Base-by-base conservation (phyloP, 169 alveolate species). In the Plasmodium sp. region DNA sequence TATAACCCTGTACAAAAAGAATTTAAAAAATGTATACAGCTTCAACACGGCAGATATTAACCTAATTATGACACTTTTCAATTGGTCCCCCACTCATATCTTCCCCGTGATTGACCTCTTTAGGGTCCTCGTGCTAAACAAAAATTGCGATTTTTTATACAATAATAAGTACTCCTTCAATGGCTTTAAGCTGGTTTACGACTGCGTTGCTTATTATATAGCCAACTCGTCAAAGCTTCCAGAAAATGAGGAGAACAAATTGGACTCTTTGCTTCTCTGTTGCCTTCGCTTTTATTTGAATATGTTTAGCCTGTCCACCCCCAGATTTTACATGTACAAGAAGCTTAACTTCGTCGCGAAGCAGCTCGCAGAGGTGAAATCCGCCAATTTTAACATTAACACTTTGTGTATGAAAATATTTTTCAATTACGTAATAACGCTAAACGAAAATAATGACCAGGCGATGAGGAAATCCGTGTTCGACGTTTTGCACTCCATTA, bases 21-120 rank as follows among this genome's bases (percentile, higher is more conserved):
- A 74, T 85, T 34, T 85, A 27, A 85, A 67, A 85, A 85, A 74
- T 74, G 3, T 27, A 18, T 85, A 85, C 81, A 51, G 33, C 16
- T 85, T 85, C 43, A 85, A 85, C 67, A 85, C 93, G 1, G 84
- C 86, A 14, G 93, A 85, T 85, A 85, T 85, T 18, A 85, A 85
- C 81, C 18, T 85, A 4, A 85, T 77, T 74, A 85, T 33, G 31
- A 85, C 18, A 85, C 85, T 85, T 75, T 85, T 74, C 39, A 45
- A 75, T 31, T 85, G 93, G 93, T 31, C 84, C 14, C 84, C 93
- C 18, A 31, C 31, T 75, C 33, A 85, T 54, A 85, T 85, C 51
- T 85, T 85, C 58, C 93, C 93, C 18, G 79, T 85, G 33, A 85
- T 85, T n/a, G 93, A 85, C 22, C 67, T 85, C 77, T 75, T 85